Evolutionary conservation across 2,329 filamentous ascomycete species (phyloP), one percentile per base, ranked within the genome.

Genomic region (Xylaria polymorpha): DNA sequence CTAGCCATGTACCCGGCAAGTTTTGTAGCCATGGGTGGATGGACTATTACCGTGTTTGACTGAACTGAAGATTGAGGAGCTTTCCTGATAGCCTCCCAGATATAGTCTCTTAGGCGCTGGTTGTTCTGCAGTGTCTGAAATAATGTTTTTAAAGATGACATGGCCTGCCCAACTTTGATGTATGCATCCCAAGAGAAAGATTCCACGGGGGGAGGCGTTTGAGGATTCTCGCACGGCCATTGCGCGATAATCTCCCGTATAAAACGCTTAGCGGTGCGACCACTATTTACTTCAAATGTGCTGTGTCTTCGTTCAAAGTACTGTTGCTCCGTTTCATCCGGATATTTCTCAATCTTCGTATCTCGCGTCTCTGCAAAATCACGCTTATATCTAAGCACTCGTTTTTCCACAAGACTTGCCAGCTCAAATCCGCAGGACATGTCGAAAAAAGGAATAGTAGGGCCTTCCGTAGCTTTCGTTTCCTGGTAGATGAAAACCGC

Each of bases 211-310:
- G 35, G 7, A 20, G 51, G 22, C 4, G 9, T 5, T 3, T 20
- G 18, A 37, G 55, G 46, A 14, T 1, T 60, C 39, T 51, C 25
- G 25, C 50, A 46, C 8, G 66, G 66, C 66, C 66, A 68, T 22
- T 65, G 61, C 1, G 18, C 18, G 2, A 39, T 35, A 8, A 68
- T 32, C 20, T 7, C 35, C 14, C 32, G 3, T 1, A 37, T 55
- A 29, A 73, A 70, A 48, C 14, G 22, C 2, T 22, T 9, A 1
- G 56, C 18, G 0, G 20, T 39, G 5, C 8, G 9, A 32, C 35
- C 12, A 10, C 15, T 25, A 0, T 15, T 4, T 1, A 39, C 4
- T 29, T 43, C 5, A 6, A 37, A 66, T 4, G 1, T 9, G 1
- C 9, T 3, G 20, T 20, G 1, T 43, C 29, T 53, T 4, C 55